Evolutionary conservation across 78 protist genomes (phyloP), one percentile per base, ranked within the genome.

Genomic region (Dictyostelium intermedium): DNA sequence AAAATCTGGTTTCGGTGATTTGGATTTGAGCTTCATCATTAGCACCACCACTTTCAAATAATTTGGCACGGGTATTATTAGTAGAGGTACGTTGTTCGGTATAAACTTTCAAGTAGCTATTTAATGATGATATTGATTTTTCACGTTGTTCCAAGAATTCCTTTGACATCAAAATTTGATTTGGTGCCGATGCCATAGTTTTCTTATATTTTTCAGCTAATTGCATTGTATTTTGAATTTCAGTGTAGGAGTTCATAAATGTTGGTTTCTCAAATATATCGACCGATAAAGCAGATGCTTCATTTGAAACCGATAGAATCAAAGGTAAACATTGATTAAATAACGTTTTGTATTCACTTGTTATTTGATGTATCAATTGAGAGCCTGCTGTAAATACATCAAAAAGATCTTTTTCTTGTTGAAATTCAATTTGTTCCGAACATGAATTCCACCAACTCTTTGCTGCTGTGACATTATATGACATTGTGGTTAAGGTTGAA

Each of bases 401-500:
- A 32, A 89, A 89, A 34, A 89, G 27, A 45, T 89, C 94, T 39
- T 89, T 89, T n/a, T 89, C 94, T 2, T 85, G 72, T 14, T 27
- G 23, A 60, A 89, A 89, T 43, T 89, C 94, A 47, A 89, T 80
- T 41, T 80, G 87, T 27, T 89, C 94, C 0, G 94, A 78, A 70
- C 94, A 89, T 9, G 72, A 39, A 70, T 89, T 89, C 94, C 94
- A 89, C 86, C 87, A 89, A 69, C 94, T 89, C 41, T 89, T 89
- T 13, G 94, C 94, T 8, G 94, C 94, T 25, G 94, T 89, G 5
- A 89, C 87, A 27, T 89, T 89, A 43, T 63, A 89, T 9, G 87
- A 80, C 32, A 89, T 78, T 23, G 94, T 89, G 8, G 94, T 63
- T 20, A 89, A 47, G 11, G 94, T 80, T 27, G 82, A 69, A 34